Evolutionary conservation across 257 asterid species (phyloP), one percentile per base, ranked within the genome.

Genomic region (Lycium barbarum): DNA sequence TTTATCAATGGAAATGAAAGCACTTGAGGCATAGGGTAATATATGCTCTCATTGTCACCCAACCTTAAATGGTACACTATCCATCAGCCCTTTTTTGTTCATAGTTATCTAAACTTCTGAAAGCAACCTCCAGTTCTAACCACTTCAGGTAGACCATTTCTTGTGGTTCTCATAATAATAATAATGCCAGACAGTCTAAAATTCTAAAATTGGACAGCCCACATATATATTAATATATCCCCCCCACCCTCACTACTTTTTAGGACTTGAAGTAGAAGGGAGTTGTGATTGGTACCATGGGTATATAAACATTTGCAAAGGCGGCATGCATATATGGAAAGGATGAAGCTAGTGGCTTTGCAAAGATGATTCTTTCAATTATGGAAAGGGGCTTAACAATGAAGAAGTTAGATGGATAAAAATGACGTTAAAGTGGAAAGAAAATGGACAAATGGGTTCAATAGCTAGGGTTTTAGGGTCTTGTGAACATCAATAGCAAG

Each of bases 291-390:
- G 33, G 70, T 62, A 67, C 12, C 43, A 26, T 49, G 71, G 35
- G 58, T 38, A 40, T 5, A 6, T 40, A 58, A 81, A 26, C 12
- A 85, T 72, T 80, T 85, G 86, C 70, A 84, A 85, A 83, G 87
- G 89, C 92, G 90, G 95, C 95, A 89, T 86, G 92, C 86, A 89
- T 83, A 87, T 87, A 84, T 87, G 91, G 95, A 87, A 90, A 5
- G 5, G 61, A 70, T 83, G 62, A 54, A 47, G 61, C 45, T 71
- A 70, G 71, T 82, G 80, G 79, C 15, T 54, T 26, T 58, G 83
- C 79, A 72, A 38, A 61, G 17, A 63, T 36, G 61, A 70, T 40
- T 68, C 66, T 85, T 80, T 87, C 86, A 88, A 84, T 79, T 85
- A 85, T 74, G 43, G 17, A 70, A 82, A 57, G 88, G 66, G 85